phyloP scores from a whole-genome alignment of 2,329 filamentous ascomycete genomes.

The Rachicladosporium sp. region DNA sequence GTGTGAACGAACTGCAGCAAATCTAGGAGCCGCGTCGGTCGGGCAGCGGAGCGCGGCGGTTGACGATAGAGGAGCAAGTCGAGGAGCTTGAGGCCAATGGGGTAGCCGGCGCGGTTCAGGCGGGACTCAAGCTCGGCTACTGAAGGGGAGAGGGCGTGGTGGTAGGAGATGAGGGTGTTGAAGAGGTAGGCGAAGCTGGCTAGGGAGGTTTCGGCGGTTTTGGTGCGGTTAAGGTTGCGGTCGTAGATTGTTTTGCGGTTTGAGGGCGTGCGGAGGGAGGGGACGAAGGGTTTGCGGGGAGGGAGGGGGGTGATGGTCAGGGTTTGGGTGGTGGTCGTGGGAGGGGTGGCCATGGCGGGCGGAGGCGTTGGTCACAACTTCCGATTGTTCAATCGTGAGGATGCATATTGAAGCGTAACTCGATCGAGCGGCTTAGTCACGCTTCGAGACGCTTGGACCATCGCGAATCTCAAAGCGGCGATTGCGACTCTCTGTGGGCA shows the following conservation, averaged over 20 bases:
- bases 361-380: no score
- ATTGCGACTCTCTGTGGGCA: no score
- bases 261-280: constrained; percentile 71
- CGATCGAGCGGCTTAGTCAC: no score
- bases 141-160: constrained; percentile 77
- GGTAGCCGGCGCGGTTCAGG: constrained; percentile 52
- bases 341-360: constrained; percentile 2
- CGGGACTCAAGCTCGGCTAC: constrained; percentile 73
- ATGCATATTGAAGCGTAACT: no score
- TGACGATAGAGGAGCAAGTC: constrained; percentile 87
- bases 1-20: constrained; percentile 94
- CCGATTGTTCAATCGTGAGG: no score
- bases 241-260: constrained; percentile 98
- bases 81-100: constrained; percentile 84
- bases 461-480: no score
- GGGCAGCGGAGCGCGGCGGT: constrained; percentile 50
- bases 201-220: constrained; percentile 79
- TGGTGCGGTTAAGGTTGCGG: constrained; percentile 79
- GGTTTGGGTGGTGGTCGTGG: background rate
- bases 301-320: constrained; percentile 14
- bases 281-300: constrained; percentile 21
- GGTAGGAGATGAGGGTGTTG: constrained; percentile 91
- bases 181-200: constrained; percentile 94
- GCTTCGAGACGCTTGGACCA: no score
- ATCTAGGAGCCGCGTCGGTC: constrained; percentile 77